These are phyloP conservation scores for Linnemannia exigua DNA, from an alignment of 192 early-diverging fungal genomes.

Conservation along the genomic window DNA sequence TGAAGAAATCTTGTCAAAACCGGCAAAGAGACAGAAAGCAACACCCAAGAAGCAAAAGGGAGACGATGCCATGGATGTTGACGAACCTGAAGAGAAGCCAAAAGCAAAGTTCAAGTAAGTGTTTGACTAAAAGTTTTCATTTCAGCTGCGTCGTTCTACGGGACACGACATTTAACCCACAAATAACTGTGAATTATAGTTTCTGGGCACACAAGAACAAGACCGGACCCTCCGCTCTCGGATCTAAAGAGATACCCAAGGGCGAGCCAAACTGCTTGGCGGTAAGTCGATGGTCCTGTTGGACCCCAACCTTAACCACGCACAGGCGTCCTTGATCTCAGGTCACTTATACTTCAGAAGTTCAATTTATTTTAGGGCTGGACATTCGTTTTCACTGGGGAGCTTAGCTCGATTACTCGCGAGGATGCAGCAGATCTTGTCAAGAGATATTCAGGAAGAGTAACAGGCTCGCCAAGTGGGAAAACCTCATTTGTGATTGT, in stretches of 20 bases:
- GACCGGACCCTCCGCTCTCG: slow-evolving; percentile 70
- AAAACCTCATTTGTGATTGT: slow-evolving; percentile 91
- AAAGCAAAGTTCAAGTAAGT: slow-evolving; percentile 54
- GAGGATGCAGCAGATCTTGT: slow-evolving; percentile 86
- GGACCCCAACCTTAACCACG: not conserved
- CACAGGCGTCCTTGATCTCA: no score
- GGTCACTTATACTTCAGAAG: not conserved
- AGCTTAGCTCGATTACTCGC: slow-evolving; percentile 81
- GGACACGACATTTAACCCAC: not conserved
- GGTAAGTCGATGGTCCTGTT: slow-evolving; percentile 15
- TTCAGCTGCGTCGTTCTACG: not conserved
- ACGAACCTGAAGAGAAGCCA: slow-evolving; percentile 36
- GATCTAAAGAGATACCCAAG: slow-evolving; percentile 77
- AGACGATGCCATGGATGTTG: slow-evolving; percentile 47
- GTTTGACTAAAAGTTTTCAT: no score
- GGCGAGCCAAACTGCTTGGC: slow-evolving; percentile 81
- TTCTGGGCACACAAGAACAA: slow-evolving; percentile 52
- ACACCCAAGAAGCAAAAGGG: slow-evolving; percentile 18
- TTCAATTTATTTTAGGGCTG: slow-evolving; percentile 59
- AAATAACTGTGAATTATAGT: not conserved
- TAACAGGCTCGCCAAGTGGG: slow-evolving; percentile 81
- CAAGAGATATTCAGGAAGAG: slow-evolving; percentile 83
- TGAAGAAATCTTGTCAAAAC: slow-evolving; percentile 18
- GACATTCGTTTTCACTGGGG: slow-evolving; percentile 97
- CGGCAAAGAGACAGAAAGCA: slow-evolving; percentile 28